Base-by-base conservation (phyloP, 768 basidiomycete genomes). In the Tubosaeta sp. region DNA sequence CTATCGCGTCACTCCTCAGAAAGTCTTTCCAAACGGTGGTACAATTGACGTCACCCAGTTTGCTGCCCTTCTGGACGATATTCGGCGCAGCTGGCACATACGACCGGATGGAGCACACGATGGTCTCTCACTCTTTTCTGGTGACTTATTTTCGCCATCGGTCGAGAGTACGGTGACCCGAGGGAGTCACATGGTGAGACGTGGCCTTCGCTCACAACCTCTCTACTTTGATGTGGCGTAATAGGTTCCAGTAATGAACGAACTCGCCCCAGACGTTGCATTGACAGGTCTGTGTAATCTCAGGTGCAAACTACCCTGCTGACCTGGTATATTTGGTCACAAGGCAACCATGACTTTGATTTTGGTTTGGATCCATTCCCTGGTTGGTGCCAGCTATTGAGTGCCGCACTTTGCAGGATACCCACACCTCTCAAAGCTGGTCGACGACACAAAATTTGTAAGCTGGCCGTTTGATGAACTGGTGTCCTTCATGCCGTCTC, bases 311-410 rank as follows among this genome's bases (percentile, higher is more conserved):
- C 18, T 6, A 1, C 24, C 43, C 14, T 41, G 42, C 53, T 67
- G 14, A 63, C 42, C 13, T 22, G n/a, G 13, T 46, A 32, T 11
- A 10, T 35, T 30, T 11, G 9, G 4, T 40, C 31, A 31, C 13
- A 53, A 90, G 90, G 92, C 5, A 94, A 96, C 63, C 93, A 96
- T 57, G 93, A 94, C 58, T 94, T 94, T 67, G 93, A 94, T 68
- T 90, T 88, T 57, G 88, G 87, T 86, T 51, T 43, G 71, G 36
- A 52, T 21, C 21, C 1, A 22, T 46, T 45, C 11, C 9, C 48
- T 19, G 22, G 46, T 29, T n/a, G 42, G 35, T 53, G 19, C 10
- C 19, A 4, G 16, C 10, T 43, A 12, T 36, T 55, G 30, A 57
- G 2, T 16, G 14, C 8, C 16, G 48, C 41, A n/a, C 49, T 12